These are phyloP conservation scores for Chaetomium sp. DNA, from an alignment of 2,329 filamentous ascomycete genomes.

Conservation along the genomic window DNA sequence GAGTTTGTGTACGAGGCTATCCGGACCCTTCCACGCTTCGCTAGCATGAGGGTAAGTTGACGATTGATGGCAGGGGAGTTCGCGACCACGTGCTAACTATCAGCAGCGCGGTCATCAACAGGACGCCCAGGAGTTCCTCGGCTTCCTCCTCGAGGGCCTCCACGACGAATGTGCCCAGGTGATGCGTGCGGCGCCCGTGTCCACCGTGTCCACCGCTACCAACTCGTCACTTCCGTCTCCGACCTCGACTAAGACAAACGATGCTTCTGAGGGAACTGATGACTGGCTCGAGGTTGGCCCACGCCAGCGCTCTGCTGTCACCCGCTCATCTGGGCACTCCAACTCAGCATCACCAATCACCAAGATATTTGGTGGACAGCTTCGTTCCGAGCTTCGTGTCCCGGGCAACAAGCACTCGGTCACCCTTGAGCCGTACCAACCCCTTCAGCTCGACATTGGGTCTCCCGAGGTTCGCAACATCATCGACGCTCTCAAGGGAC, in stretches of 20 bases:
- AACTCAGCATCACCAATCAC: constrained; percentile 75
- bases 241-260: constrained; percentile 27
- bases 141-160: constrained; percentile 83
- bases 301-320: constrained; percentile 81
- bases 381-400: constrained; percentile 83
- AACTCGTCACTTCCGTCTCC: constrained; percentile 40
- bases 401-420: constrained; percentile 85
- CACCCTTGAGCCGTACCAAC: constrained; percentile 88
- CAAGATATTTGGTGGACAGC: constrained; percentile 87
- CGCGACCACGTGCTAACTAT: constrained; percentile 21
- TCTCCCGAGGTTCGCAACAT: constrained; percentile 83
- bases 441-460: constrained; percentile 90
- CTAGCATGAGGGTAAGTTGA: constrained; percentile 73
- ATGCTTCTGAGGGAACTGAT: constrained; percentile 37
- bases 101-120: constrained; percentile 84
- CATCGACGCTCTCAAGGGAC: constrained; percentile 76
- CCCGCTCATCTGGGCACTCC: constrained; percentile 73
- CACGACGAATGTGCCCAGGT: constrained; percentile 86
- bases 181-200: constrained; percentile 49
- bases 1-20: constrained; percentile 96
- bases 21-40: constrained; percentile 76
- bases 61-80: background rate
- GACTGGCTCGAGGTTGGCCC: constrained; percentile 95
- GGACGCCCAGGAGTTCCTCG: constrained; percentile 94
- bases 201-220: constrained; percentile 28